phyloP scores from a whole-genome alignment of 78 protist species.

The Chrysochromulina parva region DNA sequence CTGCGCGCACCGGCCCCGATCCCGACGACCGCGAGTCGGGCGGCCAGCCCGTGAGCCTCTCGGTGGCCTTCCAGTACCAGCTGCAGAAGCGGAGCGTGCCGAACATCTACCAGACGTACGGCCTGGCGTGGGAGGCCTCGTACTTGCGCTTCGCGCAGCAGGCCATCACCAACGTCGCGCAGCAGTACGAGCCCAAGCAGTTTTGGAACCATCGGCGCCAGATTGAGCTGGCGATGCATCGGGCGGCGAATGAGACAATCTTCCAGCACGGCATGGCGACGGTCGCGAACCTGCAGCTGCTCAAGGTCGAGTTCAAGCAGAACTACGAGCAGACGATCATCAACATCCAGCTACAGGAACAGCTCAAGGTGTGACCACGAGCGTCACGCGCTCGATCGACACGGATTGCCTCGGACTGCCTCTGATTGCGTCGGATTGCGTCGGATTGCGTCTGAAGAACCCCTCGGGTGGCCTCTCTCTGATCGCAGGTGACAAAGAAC shows the following conservation, averaged over 20 bases:
- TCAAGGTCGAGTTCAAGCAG: background rate
- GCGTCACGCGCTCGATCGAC: background rate
- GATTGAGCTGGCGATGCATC: background rate
- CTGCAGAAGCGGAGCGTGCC: background rate
- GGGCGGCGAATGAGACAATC: background rate
- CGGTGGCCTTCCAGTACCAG: slow-evolving; percentile 1
- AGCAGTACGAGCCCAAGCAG: background rate
- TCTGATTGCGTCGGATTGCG: background rate
- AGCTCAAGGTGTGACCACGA: background rate
- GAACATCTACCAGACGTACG: background rate
- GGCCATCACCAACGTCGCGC: slow-evolving; percentile 24
- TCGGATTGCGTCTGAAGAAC: too few species aligned
- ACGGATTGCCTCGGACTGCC: background rate
- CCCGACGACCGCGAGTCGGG: slow-evolving; percentile 8
- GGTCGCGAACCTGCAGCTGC: background rate
- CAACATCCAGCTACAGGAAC: slow-evolving; percentile 1
- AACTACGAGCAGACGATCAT: slow-evolving; percentile 9
- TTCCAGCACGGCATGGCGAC: background rate
- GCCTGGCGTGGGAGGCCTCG: background rate
- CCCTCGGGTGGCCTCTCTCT: too few species aligned
- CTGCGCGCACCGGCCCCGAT: slow-evolving; percentile 1
- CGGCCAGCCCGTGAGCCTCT: background rate
- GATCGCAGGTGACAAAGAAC: background rate
- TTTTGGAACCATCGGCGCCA: background rate
- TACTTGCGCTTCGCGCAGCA: slow-evolving; percentile 19